Evolutionary conservation across 768 basidiomycete species (phyloP).

Genomic region (Lactifluus subvellereus): DNA sequence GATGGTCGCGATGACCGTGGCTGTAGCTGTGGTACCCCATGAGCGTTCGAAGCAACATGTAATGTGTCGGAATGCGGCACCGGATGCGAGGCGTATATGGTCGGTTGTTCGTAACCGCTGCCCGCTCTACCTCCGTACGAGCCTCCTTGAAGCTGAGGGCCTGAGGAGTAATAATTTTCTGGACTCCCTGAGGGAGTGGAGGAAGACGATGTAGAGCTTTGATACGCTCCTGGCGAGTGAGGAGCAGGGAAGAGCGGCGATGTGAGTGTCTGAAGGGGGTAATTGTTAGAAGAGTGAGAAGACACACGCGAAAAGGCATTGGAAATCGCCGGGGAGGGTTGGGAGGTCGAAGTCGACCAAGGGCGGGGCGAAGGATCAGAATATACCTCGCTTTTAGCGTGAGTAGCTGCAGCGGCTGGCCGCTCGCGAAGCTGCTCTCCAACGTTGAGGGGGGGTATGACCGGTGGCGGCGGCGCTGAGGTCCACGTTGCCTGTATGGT

Average conservation of each 20-base stretch:
- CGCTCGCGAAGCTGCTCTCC: conserved; percentile 18
- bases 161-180: conserved; percentile 21
- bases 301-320: conserved; percentile 17
- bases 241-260: conserved; percentile 23
- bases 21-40: conserved; percentile 12
- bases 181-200: conserved; percentile 18
- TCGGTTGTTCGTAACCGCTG: conserved; percentile 18
- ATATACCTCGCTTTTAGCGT: conserved; percentile 17
- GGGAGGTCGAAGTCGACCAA: conserved; percentile 21
- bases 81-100: conserved; percentile 16
- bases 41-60: conserved; percentile 4
- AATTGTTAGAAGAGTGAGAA: conserved; percentile 16
- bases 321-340: conserved; percentile 12
- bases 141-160: conserved; percentile 15
- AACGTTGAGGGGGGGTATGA: conserved; percentile 15
- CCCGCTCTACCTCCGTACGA: conserved; percentile 15
- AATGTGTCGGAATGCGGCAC: conserved; percentile 8
- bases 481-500: conserved; percentile 12
- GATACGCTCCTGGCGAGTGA: conserved; percentile 20
- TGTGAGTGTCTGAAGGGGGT: conserved; percentile 21
- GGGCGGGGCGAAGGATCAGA: conserved; percentile 19
- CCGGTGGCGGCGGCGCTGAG: conserved; percentile 4
- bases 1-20: conserved; percentile 12
- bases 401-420: conserved; percentile 4
- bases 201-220: conserved; percentile 18